A percentile compares a stretch with the other conserved stretches of the same genome.
phyloP scores from a whole-genome alignment of 257 asterid genomes.

The Solanum chilense region DNA sequence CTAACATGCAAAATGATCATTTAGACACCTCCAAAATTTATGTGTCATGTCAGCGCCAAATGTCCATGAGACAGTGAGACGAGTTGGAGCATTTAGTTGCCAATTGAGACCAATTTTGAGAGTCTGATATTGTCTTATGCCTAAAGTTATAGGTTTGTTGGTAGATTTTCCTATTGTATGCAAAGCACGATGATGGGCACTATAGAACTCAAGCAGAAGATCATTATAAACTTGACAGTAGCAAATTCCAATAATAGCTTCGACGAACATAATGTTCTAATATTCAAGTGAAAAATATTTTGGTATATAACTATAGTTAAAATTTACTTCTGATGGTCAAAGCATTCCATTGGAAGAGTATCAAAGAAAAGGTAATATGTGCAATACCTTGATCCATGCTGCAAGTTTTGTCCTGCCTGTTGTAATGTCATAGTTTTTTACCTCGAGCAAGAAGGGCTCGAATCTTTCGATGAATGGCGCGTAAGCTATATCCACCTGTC shows the following conservation, averaged over 20 bases:
- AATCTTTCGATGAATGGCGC: conserved; percentile 65
- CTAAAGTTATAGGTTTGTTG: neutral
- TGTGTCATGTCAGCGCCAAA: neutral
- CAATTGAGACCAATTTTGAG: neutral
- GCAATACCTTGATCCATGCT: conserved; percentile 58
- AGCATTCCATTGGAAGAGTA: neutral
- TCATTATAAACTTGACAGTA: neutral
- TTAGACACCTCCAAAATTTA: neutral
- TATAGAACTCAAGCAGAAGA: neutral
- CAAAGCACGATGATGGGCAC: neutral
- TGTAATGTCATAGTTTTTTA: conserved; percentile 47
- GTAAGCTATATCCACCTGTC: conserved; percentile 78
- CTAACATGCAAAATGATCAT: neutral
- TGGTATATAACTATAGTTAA: neutral
- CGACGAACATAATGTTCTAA: neutral
- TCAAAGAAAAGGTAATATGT: neutral
- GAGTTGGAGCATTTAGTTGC: neutral
- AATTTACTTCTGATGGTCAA: neutral
- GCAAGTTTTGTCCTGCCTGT: conserved; percentile 58
- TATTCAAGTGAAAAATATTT: neutral
- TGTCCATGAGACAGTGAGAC: neutral
- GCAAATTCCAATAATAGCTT: neutral
- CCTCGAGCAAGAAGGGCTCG: conserved; percentile 40
- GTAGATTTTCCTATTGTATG: neutral
- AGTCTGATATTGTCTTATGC: neutral